phyloP scores from a whole-genome alignment of 129 eudicot genomes.

The Saussurea involucrata region DNA sequence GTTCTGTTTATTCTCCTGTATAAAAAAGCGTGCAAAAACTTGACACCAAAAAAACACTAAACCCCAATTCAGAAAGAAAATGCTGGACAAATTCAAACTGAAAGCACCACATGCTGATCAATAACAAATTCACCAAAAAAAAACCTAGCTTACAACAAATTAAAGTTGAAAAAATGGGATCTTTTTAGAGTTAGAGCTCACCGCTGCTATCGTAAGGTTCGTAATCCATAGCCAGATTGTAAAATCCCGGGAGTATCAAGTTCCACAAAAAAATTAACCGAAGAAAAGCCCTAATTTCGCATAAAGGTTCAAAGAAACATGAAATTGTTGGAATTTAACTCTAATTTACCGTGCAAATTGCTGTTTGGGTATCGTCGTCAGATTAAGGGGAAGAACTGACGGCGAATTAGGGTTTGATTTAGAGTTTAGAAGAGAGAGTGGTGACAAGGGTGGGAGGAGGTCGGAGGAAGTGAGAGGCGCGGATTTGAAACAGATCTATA shows the following conservation, averaged over 20 bases:
- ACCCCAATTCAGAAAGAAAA: background rate
- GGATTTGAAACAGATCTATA: slow-evolving; percentile 39
- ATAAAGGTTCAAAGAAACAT: background rate
- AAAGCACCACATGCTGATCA: background rate
- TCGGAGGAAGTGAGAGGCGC: slow-evolving; percentile 20
- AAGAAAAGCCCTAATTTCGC: slow-evolving; percentile 8
- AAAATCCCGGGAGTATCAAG: slow-evolving; percentile 1
- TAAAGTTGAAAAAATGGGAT: slow-evolving; percentile 7
- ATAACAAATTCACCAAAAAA: background rate
- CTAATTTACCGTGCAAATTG: background rate
- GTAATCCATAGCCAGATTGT: slow-evolving; percentile 71
- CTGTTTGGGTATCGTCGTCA: background rate
- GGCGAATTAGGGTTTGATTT: slow-evolving; percentile 27
- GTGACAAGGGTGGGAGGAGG: slow-evolving; percentile 17
- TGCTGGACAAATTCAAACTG: background rate
- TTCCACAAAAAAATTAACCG: background rate
- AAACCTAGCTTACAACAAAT: slow-evolving; percentile 15
- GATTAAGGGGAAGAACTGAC: slow-evolving; percentile 2
- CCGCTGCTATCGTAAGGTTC: slow-evolving; percentile 69
- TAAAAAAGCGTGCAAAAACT: background rate
- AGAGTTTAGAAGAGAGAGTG: slow-evolving; percentile 19
- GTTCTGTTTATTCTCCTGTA: background rate
- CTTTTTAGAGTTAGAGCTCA: slow-evolving; percentile 27
- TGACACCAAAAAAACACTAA: background rate
- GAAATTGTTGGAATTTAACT: background rate